phyloP scores from a whole-genome alignment of 2,329 filamentous ascomycete species.

The Monosporascus cannonballus region DNA sequence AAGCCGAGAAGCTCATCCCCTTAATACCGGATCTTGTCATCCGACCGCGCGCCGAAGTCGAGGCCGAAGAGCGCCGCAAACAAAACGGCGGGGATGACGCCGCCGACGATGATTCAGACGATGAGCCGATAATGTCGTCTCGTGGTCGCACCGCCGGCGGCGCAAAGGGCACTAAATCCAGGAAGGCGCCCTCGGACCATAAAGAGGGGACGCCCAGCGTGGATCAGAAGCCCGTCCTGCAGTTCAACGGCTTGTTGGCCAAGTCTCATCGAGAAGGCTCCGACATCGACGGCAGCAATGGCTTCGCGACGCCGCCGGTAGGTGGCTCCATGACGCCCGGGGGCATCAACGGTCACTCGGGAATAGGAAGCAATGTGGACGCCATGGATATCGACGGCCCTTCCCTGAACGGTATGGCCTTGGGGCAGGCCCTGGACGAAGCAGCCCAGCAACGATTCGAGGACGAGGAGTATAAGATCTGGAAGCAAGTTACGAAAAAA shows the following conservation, averaged over 20 bases:
- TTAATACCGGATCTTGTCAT: constrained; percentile 91
- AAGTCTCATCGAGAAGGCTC: constrained; percentile 63
- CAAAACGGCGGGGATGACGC: constrained; percentile 81
- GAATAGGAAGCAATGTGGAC: constrained; percentile 69
- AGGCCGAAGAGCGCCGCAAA: constrained; percentile 78
- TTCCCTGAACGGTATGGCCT: constrained; percentile 58
- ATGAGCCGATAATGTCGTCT: constrained; percentile 97
- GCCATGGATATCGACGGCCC: constrained; percentile 82
- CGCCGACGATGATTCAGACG: constrained; percentile 84
- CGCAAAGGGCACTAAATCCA: constrained; percentile 71
- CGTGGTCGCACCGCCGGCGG: constrained; percentile 81
- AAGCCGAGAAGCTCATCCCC: constrained; percentile 93
- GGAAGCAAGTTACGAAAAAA: constrained; percentile 98
- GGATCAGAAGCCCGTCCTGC: constrained; percentile 67
- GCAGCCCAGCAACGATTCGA: constrained; percentile 71
- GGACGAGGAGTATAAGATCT: constrained; percentile 94
- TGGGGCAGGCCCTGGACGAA: constrained; percentile 59
- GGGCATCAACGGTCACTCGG: constrained; percentile 60
- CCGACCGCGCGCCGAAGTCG: constrained; percentile 86
- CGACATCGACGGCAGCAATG: constrained; percentile 79
- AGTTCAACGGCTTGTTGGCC: constrained; percentile 57
- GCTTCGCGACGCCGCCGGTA: constrained; percentile 75
- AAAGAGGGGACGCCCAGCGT: constrained; percentile 73
- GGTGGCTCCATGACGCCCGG: constrained; percentile 72
- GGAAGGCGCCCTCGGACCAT: constrained; percentile 66